Conservation (phyloP, 108 stramenopile genomes). For the Bacterosira constricta region DNA sequence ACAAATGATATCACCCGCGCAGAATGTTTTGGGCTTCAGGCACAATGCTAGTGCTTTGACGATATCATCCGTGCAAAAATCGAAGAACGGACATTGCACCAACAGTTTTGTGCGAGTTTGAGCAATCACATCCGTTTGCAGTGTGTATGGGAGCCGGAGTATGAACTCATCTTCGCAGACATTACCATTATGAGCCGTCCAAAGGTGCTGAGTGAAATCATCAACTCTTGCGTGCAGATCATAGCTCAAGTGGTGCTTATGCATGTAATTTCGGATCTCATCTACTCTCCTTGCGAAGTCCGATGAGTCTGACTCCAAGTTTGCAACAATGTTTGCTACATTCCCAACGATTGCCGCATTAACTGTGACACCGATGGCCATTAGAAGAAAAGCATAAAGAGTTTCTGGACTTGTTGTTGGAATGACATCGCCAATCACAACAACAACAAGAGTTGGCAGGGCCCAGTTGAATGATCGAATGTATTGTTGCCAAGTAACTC, state of each 20-base stretch:
- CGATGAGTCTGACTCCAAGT: constrained; percentile 40
- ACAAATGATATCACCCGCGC: constrained; percentile 47
- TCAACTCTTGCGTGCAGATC: constrained; percentile 47
- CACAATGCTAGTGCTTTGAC: constrained; percentile 47
- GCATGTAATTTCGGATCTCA: constrained; percentile 50
- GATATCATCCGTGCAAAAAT: constrained; percentile 51
- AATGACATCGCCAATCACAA: constrained; percentile 64
- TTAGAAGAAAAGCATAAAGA: constrained; percentile 53
- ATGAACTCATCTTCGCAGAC: constrained; percentile 44
- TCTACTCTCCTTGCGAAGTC: constrained; percentile 48
- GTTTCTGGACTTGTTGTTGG: constrained; percentile 54
- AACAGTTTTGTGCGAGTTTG: constrained; percentile 32
- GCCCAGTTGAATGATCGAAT: constrained; percentile 65
- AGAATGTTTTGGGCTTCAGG: constrained; percentile 36
- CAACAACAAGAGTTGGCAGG: constrained; percentile 59
- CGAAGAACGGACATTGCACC: constrained; percentile 54
- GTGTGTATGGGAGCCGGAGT: constrained; percentile 39
- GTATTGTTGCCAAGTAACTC: constrained; percentile 38
- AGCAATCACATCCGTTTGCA: constrained; percentile 36
- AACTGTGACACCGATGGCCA: constrained; percentile 57
- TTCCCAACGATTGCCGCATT: constrained; percentile 64
- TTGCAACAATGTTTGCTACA: constrained; percentile 60
- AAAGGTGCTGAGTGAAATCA: constrained; percentile 49
- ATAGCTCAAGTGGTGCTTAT: constrained; percentile 32
- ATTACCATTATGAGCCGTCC: constrained; percentile 41